Base-by-base conservation (phyloP, 495 filamentous ascomycete species). In the Podospora fimiseda region DNA sequence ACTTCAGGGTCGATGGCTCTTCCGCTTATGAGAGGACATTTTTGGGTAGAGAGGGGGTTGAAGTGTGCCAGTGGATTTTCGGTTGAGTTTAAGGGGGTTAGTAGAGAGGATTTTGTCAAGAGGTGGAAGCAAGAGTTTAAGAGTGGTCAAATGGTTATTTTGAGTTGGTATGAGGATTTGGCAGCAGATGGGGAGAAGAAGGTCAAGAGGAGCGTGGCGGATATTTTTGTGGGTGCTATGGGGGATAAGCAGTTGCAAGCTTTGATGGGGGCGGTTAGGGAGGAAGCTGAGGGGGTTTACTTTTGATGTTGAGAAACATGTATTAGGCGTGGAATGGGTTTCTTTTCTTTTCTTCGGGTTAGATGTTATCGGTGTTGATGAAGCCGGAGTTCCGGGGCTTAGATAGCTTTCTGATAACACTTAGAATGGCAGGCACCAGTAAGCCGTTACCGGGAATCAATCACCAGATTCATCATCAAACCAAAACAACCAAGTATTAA, bases 111-210 rank as follows among this genome's bases (percentile, higher is more conserved):
- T 38, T 67, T 67, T 19, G 33, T 63, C n/a, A 47, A 56, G 37
- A 33, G n/a, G 39, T 63, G 58, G 55, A 52, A 42, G 48, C 19
- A 16, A 9, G 51, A 51, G 47, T 56, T 65, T 40, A 56, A 60
- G 44, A 37, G 20, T 1, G 60, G 64, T 15, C 38, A 47, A 39
- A 60, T 67, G 55, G 20, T 60, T 1, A 58, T 63, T 44, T 19
- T 65, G 53, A 59, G 57, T 16, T 67, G 64, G 64, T 67, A 57
- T 18, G 64, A 67, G 48, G 64, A 65, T 42, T 13, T 5, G 3
- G 52, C n/a, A n/a, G n/a, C n/a, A n/a, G n/a, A n/a, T n/a, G n/a
- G n/a, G n/a, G n/a, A n/a, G n/a, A n/a, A n/a, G n/a, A n/a, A 47
- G n/a, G 45, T 9, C 2, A 36, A 20, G 15, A 43, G n/a, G 33